phyloP scores from a whole-genome alignment of 1,284 basidiomycete species.

The Xerocomus amazonicus region DNA sequence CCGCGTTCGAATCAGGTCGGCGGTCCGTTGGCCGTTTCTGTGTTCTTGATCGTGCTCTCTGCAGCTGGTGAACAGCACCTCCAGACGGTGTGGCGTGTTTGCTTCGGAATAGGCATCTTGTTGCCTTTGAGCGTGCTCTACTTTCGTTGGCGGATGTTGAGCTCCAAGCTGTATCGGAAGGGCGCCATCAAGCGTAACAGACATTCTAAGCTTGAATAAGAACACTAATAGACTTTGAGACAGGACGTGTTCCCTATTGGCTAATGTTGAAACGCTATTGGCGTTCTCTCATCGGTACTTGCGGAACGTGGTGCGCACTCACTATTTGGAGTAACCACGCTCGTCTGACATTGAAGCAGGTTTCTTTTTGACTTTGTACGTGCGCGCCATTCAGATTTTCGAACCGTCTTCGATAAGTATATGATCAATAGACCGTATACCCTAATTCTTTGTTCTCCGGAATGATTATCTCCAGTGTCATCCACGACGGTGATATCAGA shows the following conservation, averaged over 20 bases:
- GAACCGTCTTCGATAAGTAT: background rate
- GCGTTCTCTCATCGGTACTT: constrained; percentile 65
- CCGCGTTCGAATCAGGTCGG: constrained; percentile 45
- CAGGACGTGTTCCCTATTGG: constrained; percentile 58
- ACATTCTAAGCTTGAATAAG: background rate
- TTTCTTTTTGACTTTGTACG: constrained; percentile 73
- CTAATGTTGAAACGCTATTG: constrained; percentile 68
- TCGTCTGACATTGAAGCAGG: constrained; percentile 36
- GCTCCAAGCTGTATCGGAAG: constrained; percentile 60
- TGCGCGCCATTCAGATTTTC: background rate
- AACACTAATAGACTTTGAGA: constrained; percentile 8
- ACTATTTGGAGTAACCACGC: background rate
- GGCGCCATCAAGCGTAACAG: constrained; percentile 58
- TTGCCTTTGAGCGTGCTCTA: constrained; percentile 69
- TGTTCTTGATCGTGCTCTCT: constrained; percentile 71
- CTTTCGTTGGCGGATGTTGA: constrained; percentile 72
- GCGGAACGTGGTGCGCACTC: constrained; percentile 57
- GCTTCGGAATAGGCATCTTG: constrained; percentile 73
- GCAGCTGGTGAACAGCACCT: constrained; percentile 64
- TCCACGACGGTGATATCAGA: constrained; percentile 52
- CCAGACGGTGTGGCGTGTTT: constrained; percentile 71
- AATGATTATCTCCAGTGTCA: constrained; percentile 61
- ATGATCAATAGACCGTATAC: constrained; percentile 52
- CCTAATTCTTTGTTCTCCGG: constrained; percentile 70
- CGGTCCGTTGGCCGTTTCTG: constrained; percentile 63